Percentiles rank a stretch among this genome's conserved stretches.
Conservation (phyloP, 148 eudicot species). For the Beta vulgaris region DNA sequence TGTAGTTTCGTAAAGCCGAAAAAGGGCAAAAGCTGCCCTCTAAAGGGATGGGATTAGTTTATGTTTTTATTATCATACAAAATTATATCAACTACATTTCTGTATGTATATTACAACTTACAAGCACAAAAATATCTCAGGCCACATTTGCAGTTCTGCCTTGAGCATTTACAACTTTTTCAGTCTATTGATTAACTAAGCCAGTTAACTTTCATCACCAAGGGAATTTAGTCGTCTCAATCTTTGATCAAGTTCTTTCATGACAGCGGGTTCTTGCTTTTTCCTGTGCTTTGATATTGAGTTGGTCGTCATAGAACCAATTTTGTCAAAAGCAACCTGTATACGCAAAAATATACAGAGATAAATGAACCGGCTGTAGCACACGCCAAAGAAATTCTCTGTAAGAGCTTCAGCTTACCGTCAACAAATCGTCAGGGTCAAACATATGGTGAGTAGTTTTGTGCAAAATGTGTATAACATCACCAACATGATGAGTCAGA, state of each 20-base stretch:
- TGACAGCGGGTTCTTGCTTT: constrained; percentile 93
- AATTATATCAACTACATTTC: constrained; percentile 14
- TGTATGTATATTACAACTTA: constrained; percentile 24
- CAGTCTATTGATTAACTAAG: not conserved
- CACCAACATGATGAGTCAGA: constrained; percentile 72
- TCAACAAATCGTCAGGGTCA: constrained; percentile 93
- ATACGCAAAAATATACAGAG: too few relatives aligned
- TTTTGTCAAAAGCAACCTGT: constrained; percentile 92
- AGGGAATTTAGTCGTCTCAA: constrained; percentile 64
- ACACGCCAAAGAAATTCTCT: not conserved
- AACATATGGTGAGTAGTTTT: constrained; percentile 87
- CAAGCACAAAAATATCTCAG: constrained; percentile 19
- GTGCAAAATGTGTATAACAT: constrained; percentile 77
- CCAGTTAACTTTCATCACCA: constrained; percentile 28
- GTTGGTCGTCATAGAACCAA: constrained; percentile 78
- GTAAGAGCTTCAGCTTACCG: constrained; percentile 42
- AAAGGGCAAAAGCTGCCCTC: constrained; percentile 20
- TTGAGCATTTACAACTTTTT: constrained; percentile 6
- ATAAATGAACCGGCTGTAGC: too few relatives aligned
- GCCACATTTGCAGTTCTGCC: not conserved
- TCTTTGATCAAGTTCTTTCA: constrained; percentile 92
- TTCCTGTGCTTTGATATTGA: constrained; percentile 83
- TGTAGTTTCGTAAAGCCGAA: constrained; percentile 2
- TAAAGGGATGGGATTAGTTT: constrained; percentile 6
- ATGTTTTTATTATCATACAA: constrained; percentile 23